A percentile compares a stretch with the other conserved stretches of the same genome.
Conservation (phyloP, 2,329 filamentous ascomycete species). For the Thelonectria blattea region DNA sequence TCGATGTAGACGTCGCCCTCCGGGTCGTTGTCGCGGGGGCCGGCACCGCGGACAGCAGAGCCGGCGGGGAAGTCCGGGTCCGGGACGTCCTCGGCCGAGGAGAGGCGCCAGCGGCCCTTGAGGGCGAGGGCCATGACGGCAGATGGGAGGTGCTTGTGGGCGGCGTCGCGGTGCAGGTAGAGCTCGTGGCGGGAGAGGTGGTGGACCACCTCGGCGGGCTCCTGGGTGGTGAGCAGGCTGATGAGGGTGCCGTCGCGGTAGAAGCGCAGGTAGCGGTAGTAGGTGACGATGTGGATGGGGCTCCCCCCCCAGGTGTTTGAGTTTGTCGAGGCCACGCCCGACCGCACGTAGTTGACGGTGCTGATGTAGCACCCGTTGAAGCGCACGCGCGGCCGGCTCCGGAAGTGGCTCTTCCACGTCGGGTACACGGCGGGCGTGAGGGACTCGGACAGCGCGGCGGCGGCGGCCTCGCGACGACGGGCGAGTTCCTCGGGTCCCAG, state of each 20-base stretch:
- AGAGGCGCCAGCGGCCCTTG: constrained; percentile 61
- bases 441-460: constrained; percentile 46
- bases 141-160: constrained; percentile 45
- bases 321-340: constrained; percentile 75
- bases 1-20: constrained; percentile 81
- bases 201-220: constrained; percentile 87
- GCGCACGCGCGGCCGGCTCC: constrained; percentile 80
- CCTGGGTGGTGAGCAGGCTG: constrained; percentile 78
- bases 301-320: constrained; percentile 73
- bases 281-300: constrained; percentile 94
- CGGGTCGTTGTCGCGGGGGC: constrained; percentile 34
- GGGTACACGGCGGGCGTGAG: constrained; percentile 54
- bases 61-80: constrained; percentile 29
- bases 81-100: constrained; percentile 43
- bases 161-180: constrained; percentile 48
- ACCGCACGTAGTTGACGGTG: constrained; percentile 91
- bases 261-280: constrained; percentile 96
- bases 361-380: constrained; percentile 97
- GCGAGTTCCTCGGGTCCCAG: constrained; percentile 47
- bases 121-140: constrained; percentile 72
- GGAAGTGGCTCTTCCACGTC: constrained; percentile 75
- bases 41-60: neutral
- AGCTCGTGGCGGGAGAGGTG: constrained; percentile 77
- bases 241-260: constrained; percentile 88
- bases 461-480: constrained; percentile 42